These are phyloP conservation scores for Aphanoascus verrucosus DNA, from an alignment of 2,329 filamentous ascomycete species.

Conservation along the genomic window DNA sequence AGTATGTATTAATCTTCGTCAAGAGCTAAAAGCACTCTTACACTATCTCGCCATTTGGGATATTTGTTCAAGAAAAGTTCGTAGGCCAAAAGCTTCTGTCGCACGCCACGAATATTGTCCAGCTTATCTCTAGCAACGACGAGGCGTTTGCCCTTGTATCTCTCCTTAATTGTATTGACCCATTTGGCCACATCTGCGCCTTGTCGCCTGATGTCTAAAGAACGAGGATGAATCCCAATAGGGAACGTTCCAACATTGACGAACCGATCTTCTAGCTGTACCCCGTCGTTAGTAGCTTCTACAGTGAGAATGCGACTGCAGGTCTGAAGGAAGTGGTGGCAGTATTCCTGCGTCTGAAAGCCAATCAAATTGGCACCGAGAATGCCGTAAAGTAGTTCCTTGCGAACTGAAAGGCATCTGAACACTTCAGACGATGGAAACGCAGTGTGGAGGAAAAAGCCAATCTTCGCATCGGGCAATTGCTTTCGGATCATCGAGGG, in stretches of 20 bases:
- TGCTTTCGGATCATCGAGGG: conserved; percentile 82
- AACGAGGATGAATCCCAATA: conserved; percentile 82
- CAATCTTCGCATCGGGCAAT: conserved; percentile 79
- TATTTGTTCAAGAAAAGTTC: conserved; percentile 92
- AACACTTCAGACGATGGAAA: conserved; percentile 97
- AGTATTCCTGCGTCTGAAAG: conserved; percentile 90
- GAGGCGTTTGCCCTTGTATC: conserved; percentile 77
- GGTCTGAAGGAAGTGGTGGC: conserved; percentile 87
- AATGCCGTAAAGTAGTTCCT: conserved; percentile 80
- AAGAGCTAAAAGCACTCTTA: conserved; percentile 21
- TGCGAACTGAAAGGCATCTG: conserved; percentile 76
- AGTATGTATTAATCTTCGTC: background rate
- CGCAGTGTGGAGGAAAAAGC: conserved; percentile 88
- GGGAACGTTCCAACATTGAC: conserved; percentile 76
- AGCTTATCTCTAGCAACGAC: conserved; percentile 93
- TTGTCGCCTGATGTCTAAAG: conserved; percentile 58
- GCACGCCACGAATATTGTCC: conserved; percentile 80
- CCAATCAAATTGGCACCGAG: conserved; percentile 84
- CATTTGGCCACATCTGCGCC: conserved; percentile 65
- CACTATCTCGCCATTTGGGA: conserved; percentile 72
- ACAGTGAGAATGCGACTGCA: conserved; percentile 86
- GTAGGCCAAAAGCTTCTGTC: conserved; percentile 84
- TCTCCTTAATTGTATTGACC: conserved; percentile 68
- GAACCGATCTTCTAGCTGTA: conserved; percentile 86
- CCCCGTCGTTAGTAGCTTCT: conserved; percentile 75